Evolutionary conservation across 306 rosid species (phyloP).

Genomic region (Pterocarpus santalinus): DNA sequence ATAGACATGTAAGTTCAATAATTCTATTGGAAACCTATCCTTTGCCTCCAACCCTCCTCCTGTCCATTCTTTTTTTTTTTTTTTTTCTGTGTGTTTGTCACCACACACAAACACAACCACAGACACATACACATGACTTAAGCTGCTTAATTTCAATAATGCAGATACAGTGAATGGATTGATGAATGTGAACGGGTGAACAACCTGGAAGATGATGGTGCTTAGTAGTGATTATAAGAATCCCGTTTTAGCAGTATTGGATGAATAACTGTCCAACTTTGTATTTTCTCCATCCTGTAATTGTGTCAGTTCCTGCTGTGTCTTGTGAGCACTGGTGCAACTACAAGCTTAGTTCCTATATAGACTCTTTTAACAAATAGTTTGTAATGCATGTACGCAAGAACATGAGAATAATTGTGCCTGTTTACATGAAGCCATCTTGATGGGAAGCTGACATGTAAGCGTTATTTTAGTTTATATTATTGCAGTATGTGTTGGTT

Average conservation of each 20-base stretch:
- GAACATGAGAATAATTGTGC: conserved; percentile 36
- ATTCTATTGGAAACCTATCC: neutral
- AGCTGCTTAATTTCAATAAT: conserved; percentile 34
- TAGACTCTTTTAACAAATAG: conserved; percentile 17
- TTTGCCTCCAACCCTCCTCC: neutral
- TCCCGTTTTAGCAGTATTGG: conserved; percentile 1
- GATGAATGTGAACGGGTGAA: conserved; percentile 95
- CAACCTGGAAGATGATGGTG: conserved; percentile 78
- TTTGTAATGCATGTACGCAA: conserved; percentile 39
- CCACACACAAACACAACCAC: neutral
- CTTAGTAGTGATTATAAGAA: conserved; percentile 45
- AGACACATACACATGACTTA: conserved; percentile 1
- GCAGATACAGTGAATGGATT: conserved; percentile 96
- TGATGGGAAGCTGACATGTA: conserved; percentile 15
- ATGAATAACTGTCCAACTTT: conserved; percentile 13
- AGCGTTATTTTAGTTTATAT: neutral
- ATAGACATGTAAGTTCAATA: conserved; percentile 80
- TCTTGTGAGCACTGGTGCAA: conserved; percentile 39
- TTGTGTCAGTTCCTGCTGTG: conserved; percentile 24
- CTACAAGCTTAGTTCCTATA: conserved; percentile 12
- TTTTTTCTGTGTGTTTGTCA: too few species aligned
- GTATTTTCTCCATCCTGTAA: conserved; percentile 9
- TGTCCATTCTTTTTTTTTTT: neutral
- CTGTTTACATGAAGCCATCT: conserved; percentile 27
- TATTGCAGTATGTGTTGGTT: conserved; percentile 34